Evolutionary conservation across 2,329 filamentous ascomycete species (phyloP).

Genomic region (Nannizziopsis barbatae): DNA sequence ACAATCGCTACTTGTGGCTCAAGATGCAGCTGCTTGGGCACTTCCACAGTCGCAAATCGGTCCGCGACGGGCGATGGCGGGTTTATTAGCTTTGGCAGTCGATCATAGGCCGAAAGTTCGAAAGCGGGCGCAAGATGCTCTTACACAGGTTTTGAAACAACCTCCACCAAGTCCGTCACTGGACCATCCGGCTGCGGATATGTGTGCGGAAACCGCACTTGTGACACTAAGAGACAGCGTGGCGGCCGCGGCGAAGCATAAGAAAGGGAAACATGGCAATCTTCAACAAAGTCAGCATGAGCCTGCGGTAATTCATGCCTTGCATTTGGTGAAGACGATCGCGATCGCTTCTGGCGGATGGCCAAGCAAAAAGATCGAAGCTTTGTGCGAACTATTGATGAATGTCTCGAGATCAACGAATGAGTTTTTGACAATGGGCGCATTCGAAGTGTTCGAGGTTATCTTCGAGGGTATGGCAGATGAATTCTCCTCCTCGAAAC

Average conservation of each 20-base stretch:
- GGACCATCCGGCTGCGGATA: constrained; percentile 88
- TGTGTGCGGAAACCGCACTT: constrained; percentile 87
- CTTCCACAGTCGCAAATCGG: constrained; percentile 71
- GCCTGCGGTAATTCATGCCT: constrained; percentile 75
- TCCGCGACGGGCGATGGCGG: constrained; percentile 75
- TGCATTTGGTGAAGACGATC: constrained; percentile 85
- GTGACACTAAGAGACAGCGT: constrained; percentile 63
- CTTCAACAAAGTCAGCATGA: constrained; percentile 52
- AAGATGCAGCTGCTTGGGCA: constrained; percentile 81
- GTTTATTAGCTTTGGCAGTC: constrained; percentile 70
- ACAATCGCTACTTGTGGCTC: constrained; percentile 79
- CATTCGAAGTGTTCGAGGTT: constrained; percentile 94
- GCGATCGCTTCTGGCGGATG: constrained; percentile 80
- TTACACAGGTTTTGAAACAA: constrained; percentile 69
- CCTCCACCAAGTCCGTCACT: constrained; percentile 83
- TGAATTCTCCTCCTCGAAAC: constrained; percentile 76
- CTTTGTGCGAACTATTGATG: constrained; percentile 77
- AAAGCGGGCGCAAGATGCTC: constrained; percentile 81
- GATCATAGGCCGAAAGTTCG: constrained; percentile 87
- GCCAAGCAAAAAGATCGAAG: constrained; percentile 92
- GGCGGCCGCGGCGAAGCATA: constrained; percentile 55
- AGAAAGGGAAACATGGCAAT: constrained; percentile 43
- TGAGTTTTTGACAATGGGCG: constrained; percentile 90
- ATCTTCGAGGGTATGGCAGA: constrained; percentile 88
- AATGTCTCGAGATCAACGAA: constrained; percentile 82